phyloP scores from a whole-genome alignment of 306 rosid species.

The Inga leiocalycina region DNA sequence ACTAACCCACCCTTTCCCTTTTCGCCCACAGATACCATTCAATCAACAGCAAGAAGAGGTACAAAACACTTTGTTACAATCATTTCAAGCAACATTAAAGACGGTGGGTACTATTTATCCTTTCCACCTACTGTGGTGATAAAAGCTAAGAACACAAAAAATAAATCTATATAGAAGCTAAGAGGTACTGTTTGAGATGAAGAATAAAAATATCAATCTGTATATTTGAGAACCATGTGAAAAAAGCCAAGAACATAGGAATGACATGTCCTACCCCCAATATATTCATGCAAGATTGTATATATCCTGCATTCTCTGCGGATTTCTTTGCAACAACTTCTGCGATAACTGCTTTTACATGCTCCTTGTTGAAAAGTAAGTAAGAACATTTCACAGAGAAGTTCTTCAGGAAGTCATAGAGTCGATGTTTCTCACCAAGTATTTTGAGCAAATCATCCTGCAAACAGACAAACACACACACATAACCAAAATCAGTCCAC shows the following conservation, averaged over 20 bases:
- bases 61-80: not conserved
- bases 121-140: not conserved
- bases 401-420: constrained; percentile 71
- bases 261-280: constrained; percentile 72
- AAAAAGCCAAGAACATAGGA: constrained; percentile 30
- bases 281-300: constrained; percentile 70
- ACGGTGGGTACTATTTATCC: not conserved
- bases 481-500: constrained; percentile 20
- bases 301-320: constrained; percentile 49
- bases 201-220: not conserved
- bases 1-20: not conserved
- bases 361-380: constrained; percentile 92
- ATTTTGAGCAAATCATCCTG: constrained; percentile 89
- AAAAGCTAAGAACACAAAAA: not conserved
- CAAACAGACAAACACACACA: constrained; percentile 27
- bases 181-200: not conserved
- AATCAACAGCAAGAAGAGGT: not conserved
- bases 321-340: constrained; percentile 64
- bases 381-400: constrained; percentile 86
- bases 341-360: constrained; percentile 74
- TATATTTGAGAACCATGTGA: constrained; percentile 4
- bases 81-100: constrained; percentile 14
- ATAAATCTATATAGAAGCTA: not conserved
- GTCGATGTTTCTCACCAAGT: constrained; percentile 89
- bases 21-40: constrained; percentile 1